Base-by-base conservation (phyloP, 805 yeast species). In the Pichia californica region DNA sequence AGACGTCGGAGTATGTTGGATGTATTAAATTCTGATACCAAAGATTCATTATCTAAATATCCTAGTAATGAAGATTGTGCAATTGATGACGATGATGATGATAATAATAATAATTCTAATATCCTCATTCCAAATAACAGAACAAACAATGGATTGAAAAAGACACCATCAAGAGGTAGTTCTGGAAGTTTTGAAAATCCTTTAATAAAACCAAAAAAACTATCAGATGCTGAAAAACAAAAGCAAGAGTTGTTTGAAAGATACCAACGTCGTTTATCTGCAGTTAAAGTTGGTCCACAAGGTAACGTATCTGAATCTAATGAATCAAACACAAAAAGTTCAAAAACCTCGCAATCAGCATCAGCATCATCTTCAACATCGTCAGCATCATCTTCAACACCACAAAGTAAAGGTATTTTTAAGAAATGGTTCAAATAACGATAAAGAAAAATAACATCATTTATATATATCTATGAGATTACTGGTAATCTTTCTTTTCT, bases 181-280 rank as follows among this genome's bases (percentile, higher is more conserved):
- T 5, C 7, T n/a, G 28, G 28, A 30, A 38, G 35, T 38, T 20
- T 7, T 5, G 27, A 13, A 5, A 11, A 27, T 14, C 18, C 23
- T 38, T 20, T 7, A 8, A 18, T 4, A 5, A 11, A 27, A 8
- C 18, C 23, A 18, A 42, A 20, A 21, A 38, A 39, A 11, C 36
- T 35, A 19, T 14, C 21, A 3, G 40, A 16, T 13, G 32, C 33
- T n/a, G 49, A 33, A 14, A 40, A 38, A 18, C 50, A 52, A 16
- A 51, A 44, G 27, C 36, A 44, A 20, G 51, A 61, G n/a, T 50
- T 61, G 15, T 53, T 61, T 37, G 65, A 59, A 16, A 59, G 57
- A 35, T 61, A 61, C 41, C 52, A 61, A 21, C 41, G 63, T 23
- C 49, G 63, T 31, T 49, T 61, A 50, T 51, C 58, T n/a, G 50